phyloP scores from a whole-genome alignment of 169 alveolate genomes.

The Babesia bovis region DNA sequence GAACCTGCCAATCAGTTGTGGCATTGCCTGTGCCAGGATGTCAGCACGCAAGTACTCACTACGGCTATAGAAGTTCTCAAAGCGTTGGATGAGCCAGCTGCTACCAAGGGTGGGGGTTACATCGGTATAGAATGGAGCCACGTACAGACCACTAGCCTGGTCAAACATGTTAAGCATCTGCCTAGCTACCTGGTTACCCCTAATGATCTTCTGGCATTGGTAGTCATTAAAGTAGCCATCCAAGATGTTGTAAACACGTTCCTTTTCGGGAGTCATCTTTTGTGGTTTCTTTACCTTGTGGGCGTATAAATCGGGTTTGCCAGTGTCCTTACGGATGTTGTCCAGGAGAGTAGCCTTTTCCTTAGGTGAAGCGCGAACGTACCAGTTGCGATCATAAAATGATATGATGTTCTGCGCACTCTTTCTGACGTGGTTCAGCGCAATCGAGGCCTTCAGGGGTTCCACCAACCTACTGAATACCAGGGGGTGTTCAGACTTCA shows the following conservation, averaged over 20 bases:
- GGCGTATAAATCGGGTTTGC: slow-evolving; percentile 35
- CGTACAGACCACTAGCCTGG: slow-evolving; percentile 52
- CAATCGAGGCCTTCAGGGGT: slow-evolving; percentile 43
- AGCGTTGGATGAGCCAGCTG: slow-evolving; percentile 48
- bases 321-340: slow-evolving; percentile 51
- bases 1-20: slow-evolving; percentile 53
- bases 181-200: slow-evolving; percentile 57
- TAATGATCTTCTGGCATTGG: slow-evolving; percentile 53
- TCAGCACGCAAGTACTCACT: slow-evolving; percentile 13
- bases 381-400: slow-evolving; percentile 56
- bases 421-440: slow-evolving; percentile 31
- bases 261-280: slow-evolving; percentile 33
- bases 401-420: slow-evolving; percentile 30
- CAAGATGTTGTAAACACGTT: slow-evolving; percentile 23
- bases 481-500: slow-evolving; percentile 58
- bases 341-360: slow-evolving; percentile 40
- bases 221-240: slow-evolving; percentile 59
- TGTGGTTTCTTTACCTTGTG: slow-evolving; percentile 52
- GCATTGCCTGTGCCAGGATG: slow-evolving; percentile 35
- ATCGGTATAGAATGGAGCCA: slow-evolving; percentile 63
- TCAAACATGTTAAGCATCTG: slow-evolving; percentile 52
- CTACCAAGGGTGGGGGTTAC: slow-evolving; percentile 65
- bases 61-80: slow-evolving; percentile 50
- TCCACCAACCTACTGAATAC: slow-evolving; percentile 57
- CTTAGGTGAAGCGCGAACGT: slow-evolving; percentile 24